Percentiles rank a stretch among this genome's conserved stretches.
phyloP scores from a whole-genome alignment of 331 rosid species.

The Pyracantha coccinea region DNA sequence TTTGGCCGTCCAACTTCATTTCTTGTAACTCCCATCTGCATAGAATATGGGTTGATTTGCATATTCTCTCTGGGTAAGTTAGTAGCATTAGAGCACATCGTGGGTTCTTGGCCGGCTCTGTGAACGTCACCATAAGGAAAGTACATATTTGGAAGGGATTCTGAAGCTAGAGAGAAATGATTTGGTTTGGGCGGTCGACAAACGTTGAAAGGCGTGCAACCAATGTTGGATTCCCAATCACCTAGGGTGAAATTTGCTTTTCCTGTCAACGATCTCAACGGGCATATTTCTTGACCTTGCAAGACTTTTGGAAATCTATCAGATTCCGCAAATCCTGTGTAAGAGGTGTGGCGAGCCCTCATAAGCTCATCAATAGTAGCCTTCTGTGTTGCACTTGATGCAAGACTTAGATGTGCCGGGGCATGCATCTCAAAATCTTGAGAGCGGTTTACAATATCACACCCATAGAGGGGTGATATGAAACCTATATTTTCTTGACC shows the following conservation, averaged over 20 bases:
- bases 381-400: conserved; percentile 38
- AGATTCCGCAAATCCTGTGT: conserved; percentile 67
- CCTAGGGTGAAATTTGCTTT: conserved; percentile 47
- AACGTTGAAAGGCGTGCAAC: conserved; percentile 42
- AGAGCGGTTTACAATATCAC: conserved; percentile 62
- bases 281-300: conserved; percentile 99
- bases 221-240: conserved; percentile 55
- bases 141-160: conserved; percentile 44
- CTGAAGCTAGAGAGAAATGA: conserved; percentile 40
- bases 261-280: conserved; percentile 58
- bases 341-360: conserved; percentile 54
- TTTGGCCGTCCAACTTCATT: conserved; percentile 45
- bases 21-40: conserved; percentile 36
- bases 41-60: conserved; percentile 31
- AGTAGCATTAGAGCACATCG: conserved; percentile 34
- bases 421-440: conserved; percentile 61
- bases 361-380: conserved; percentile 45
- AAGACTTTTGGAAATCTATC: conserved; percentile 80
- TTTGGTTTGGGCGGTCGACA: conserved; percentile 51
- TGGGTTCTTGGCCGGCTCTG: conserved; percentile 43
- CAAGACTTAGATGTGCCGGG: conserved; percentile 43
- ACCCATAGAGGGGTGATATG: conserved; percentile 61
- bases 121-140: conserved; percentile 53
- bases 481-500: conserved; percentile 99
- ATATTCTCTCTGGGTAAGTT: conserved; percentile 40